Evolutionary conservation across 768 basidiomycete genomes (phyloP), one percentile per base, ranked within the genome.

Genomic region (Mycena haematopus): DNA sequence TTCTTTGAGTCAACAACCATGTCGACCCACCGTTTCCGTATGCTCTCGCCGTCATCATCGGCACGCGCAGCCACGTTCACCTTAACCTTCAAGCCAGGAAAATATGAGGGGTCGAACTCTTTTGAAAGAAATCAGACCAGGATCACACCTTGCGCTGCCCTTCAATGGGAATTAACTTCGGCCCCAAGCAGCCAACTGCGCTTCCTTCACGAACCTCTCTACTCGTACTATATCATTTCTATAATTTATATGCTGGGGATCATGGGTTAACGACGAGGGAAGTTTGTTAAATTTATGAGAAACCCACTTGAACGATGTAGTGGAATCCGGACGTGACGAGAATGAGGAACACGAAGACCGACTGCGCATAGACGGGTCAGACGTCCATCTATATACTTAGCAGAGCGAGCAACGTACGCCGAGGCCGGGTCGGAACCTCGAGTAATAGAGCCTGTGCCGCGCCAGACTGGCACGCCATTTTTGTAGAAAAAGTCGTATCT

Each of bases 381-480:
- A 17, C 17, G 21, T 60, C 27, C 42, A 14, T n/a, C n/a, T 19
- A 40, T 50, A 38, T 24, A 45, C 9, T 31, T 31, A 31, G 35
- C n/a, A 50, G 31, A 58, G 49, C 29, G 52, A 60, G 53, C 29
- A 4, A 65, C 51, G 52, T 45, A 58, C 40, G n/a, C 58, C 53
- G 33, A 52, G 42, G 10, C 58, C 62, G 3, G 59, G 58, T 45
- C 52, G 51, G 21, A 92, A 99, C 55, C 97, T 88, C 31, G 93
- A 87, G 75, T 99, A 99, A 75, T 98, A 98, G 77, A 98, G 46
- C 94, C 93, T 33, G 93, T 95, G 17, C 95, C 96, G 66, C 96
- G 84, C 96, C 96, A 99, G 73, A 84, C 92, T 0, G 96, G 96
- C 5, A 99, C 95, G 22, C 96, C 96, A 65, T 98, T 98, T 77